These are phyloP conservation scores for Metschnikowia reukaufii DNA, from an alignment of 805 yeast species.

Conservation along the genomic window DNA sequence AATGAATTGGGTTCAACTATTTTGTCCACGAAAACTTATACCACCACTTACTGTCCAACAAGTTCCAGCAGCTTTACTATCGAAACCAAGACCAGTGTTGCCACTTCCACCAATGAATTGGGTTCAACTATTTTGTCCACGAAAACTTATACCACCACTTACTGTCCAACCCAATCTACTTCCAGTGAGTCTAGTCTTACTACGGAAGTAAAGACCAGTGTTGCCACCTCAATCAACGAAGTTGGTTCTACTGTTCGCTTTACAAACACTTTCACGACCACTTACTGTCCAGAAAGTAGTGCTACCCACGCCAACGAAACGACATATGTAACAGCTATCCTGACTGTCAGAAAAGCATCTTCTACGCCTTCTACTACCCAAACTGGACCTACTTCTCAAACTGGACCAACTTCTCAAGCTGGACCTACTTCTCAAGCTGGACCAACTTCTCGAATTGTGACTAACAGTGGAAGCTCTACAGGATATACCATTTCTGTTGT, in stretches of 20 bases:
- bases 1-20: too few species aligned
- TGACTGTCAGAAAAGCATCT: background rate
- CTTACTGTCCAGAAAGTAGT: background rate
- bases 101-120: too few species aligned
- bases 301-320: background rate
- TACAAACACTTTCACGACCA: background rate
- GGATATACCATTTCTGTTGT: background rate
- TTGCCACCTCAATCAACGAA: background rate
- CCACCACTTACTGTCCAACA: too few species aligned
- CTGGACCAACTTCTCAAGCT: background rate
- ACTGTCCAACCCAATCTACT: too few species aligned
- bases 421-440: background rate
- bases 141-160: too few species aligned
- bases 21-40: too few species aligned
- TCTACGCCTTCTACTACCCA: background rate
- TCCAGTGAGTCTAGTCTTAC: background rate
- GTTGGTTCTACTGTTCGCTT: background rate
- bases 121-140: too few species aligned
- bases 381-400: background rate
- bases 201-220: background rate
- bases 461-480: background rate
- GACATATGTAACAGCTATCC: background rate
- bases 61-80: too few species aligned
- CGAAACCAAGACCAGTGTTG: too few species aligned
- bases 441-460: background rate